Evolutionary conservation across 140 eudicot genomes (phyloP), one percentile per base, ranked within the genome.

Genomic region (Bidens hawaiensis): DNA sequence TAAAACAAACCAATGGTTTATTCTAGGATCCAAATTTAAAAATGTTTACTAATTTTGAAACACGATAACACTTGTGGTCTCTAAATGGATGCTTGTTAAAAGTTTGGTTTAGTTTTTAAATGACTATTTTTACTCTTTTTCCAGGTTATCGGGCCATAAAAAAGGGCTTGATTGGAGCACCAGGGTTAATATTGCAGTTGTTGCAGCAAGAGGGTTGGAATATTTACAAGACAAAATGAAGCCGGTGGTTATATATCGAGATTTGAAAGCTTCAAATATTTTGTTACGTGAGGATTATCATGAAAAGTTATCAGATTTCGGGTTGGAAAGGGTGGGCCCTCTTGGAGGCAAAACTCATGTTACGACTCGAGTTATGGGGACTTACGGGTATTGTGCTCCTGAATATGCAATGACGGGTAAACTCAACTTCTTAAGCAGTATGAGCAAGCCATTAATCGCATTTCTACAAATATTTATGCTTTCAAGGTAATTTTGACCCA

Each of bases 391-490:
- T 55, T 91, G 98, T 72, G 98, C 97, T 54, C 98, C 98, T 15
- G 98, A 91, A 31, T 91, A 91, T 76, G 98, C 98, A 27, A 84
- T 87, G 96, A 91, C 94, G 5, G 98, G 98, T 15, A 94, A 91
- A 72, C 94, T 90, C n/a, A n/a, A n/a, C n/a, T n/a, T n/a, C n/a
- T n/a, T n/a, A n/a, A n/a, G n/a, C n/a, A n/a, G n/a, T n/a, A n/a
- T n/a, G n/a, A n/a, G n/a, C n/a, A n/a, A n/a, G n/a, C n/a, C n/a
- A n/a, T n/a, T n/a, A n/a, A n/a, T n/a, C n/a, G n/a, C n/a, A n/a
- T n/a, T n/a, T n/a, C n/a, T n/a, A n/a, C n/a, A n/a, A n/a, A n/a
- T n/a, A n/a, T n/a, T n/a, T n/a, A n/a, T n/a, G n/a, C n/a, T n/a
- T n/a, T n/a, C n/a, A n/a, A n/a, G n/a, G n/a, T n/a, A n/a, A n/a